Percentiles rank a stretch among this genome's conserved stretches.
Evolutionary conservation across 306 rosid genomes (phyloP).

Genomic region (Purshia tridentata): DNA sequence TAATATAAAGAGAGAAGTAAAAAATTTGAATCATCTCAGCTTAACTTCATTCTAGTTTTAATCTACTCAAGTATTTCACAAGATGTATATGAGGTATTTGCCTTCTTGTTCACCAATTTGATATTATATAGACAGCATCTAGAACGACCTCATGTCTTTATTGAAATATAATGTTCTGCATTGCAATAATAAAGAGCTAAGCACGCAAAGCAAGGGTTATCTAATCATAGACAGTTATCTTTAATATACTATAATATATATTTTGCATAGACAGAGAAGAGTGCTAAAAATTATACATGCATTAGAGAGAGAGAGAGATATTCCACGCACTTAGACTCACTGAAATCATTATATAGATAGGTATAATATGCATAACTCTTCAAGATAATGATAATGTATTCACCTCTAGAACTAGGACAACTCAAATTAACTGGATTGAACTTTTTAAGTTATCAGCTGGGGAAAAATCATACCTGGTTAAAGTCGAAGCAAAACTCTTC

Average conservation of each 20-base stretch:
- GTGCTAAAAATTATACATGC: no score
- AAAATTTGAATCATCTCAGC: background rate
- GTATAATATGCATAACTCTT: background rate
- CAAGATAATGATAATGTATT: background rate
- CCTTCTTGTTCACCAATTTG: conserved; percentile 14
- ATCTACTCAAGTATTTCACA: background rate
- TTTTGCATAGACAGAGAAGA: background rate
- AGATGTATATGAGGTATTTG: background rate
- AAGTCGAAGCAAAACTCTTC: background rate
- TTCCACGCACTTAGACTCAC: background rate
- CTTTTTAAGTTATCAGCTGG: conserved; percentile 1
- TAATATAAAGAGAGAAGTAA: background rate
- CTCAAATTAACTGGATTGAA: conserved; percentile 1
- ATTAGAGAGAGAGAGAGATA: background rate
- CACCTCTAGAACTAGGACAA: background rate
- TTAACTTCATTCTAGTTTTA: background rate
- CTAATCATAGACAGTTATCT: background rate
- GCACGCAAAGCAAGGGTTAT: background rate
- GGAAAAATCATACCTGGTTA: background rate
- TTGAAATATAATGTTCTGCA: conserved; percentile 8
- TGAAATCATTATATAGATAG: background rate
- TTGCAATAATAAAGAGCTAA: background rate
- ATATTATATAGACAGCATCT: background rate
- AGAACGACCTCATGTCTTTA: background rate
- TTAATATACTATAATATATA: background rate